phyloP scores from a whole-genome alignment of 441 rosid species.

The Flueggea neowawraea region DNA sequence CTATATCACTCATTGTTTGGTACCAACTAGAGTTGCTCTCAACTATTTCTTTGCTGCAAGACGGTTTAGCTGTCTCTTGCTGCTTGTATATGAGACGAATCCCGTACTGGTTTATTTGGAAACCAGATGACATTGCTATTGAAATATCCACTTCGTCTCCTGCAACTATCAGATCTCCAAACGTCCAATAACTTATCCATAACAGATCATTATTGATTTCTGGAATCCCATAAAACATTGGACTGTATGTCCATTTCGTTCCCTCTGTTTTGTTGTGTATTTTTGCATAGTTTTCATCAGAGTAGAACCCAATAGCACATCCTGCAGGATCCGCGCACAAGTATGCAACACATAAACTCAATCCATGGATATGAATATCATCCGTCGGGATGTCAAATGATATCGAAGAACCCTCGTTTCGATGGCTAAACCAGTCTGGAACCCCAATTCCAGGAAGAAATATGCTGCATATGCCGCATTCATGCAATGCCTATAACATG shows the following conservation, averaged over 20 bases:
- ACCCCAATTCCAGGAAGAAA: constrained; percentile 17
- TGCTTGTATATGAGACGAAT: constrained; percentile 2
- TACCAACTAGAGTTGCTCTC: not conserved
- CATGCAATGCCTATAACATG: constrained; percentile 6
- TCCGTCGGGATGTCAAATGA: constrained; percentile 5
- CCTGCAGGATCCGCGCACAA: not conserved
- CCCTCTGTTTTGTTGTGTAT: constrained; percentile 7
- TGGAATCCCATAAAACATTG: constrained; percentile 16
- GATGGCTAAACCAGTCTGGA: constrained; percentile 17
- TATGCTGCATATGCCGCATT: constrained; percentile 17
- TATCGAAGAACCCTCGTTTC: constrained; percentile 3
- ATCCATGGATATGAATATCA: constrained; percentile 8
- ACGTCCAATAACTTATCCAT: constrained; percentile 22
- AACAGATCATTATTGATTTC: constrained; percentile 8
- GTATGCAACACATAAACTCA: constrained; percentile 13
- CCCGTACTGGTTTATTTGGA: constrained; percentile 13
- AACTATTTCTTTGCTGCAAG: not conserved
- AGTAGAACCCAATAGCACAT: not conserved
- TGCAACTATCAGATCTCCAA: constrained; percentile 11
- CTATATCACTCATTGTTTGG: constrained; percentile 6
- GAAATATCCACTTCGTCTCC: constrained; percentile 12
- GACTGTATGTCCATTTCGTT: constrained; percentile 14
- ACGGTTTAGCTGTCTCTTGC: not conserved
- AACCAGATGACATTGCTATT: constrained; percentile 5
- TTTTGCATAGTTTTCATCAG: not conserved